Evolutionary conservation across 352 stramenopile genomes (phyloP), one percentile per base, ranked within the genome.

Genomic region (Phytophthora colocasiae): DNA sequence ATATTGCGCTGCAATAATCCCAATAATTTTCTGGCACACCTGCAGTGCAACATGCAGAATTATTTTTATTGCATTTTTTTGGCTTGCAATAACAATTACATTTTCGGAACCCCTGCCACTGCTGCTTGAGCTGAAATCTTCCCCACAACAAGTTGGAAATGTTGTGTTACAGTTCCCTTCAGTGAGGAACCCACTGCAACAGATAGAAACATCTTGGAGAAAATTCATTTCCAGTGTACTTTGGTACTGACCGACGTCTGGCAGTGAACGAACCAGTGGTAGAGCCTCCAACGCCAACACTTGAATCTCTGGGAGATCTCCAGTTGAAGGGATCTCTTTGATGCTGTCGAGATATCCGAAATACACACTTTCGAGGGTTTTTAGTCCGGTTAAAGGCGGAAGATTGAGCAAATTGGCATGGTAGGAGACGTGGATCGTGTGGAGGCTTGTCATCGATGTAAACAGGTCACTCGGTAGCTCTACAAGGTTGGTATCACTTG

Each of bases 111-210:
- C 27, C 17, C 4, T 29, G 9, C 47, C 56, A 38, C 8, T 38
- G 8, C 53, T 26, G n/a, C 26, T 24, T 24, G 24, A 22, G 29
- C 29, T 43, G 2, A 7, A 2, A 22, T 19, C 43, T n/a, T 19
- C 27, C 27, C 31, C 9, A 19, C 70, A 75, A 22, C 70, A 78
- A 50, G n/a, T 78, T 24, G 41, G 65, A 19, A 75, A 75, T 2
- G 17, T 72, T 19, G 65, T 78, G 29, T 78, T 72, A 45, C 70
- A 78, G 7, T 7, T 36, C 8, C 70, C 70, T 8, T 34, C 55
- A 8, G 27, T 58, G 1, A 78, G 43, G 47, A 72, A 78, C 3
- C 70, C 70, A 53, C 60, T 78, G 47, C 70, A 78, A 40, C 70
- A 78, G 14, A 19, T 52, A 2, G 55, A 45, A 7, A 52, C 48